Conservation (phyloP, 1,139 yeast genomes). For the Yamadazyma dushanensis region DNA sequence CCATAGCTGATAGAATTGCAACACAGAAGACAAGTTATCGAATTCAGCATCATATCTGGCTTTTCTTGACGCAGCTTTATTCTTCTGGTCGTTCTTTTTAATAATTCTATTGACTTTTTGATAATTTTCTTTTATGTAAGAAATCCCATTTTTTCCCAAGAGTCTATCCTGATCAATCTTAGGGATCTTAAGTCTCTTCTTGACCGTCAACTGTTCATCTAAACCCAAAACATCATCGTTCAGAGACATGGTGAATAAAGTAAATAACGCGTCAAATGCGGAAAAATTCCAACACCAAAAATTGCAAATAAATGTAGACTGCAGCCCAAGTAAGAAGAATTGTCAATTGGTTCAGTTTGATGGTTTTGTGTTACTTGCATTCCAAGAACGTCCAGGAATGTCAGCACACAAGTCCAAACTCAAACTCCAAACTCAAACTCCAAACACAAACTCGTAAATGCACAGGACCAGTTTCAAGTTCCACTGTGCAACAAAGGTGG, state of each 20-base stretch:
- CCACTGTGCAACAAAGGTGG: too few relatives aligned
- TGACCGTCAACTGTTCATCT: constrained; percentile 39
- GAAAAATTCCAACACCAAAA: too few relatives aligned
- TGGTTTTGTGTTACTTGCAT: too few relatives aligned
- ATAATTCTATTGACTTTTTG: constrained; percentile 31
- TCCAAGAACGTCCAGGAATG: too few relatives aligned
- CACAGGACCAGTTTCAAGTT: too few relatives aligned
- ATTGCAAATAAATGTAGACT: too few relatives aligned
- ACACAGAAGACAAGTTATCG: constrained; percentile 43
- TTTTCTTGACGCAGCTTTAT: constrained; percentile 13
- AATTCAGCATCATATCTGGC: constrained; percentile 40
- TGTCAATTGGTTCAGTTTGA: too few relatives aligned
- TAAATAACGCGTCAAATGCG: constrained; percentile 1
- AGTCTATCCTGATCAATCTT: constrained; percentile 53
- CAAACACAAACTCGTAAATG: too few relatives aligned
- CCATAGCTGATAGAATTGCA: constrained; percentile 80
- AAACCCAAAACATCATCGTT: constrained; percentile 35
- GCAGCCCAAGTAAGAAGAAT: too few relatives aligned
- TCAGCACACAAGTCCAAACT: too few relatives aligned
- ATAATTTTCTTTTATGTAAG: constrained; percentile 43
- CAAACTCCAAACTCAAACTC: too few relatives aligned
- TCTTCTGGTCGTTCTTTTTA: constrained; percentile 28
- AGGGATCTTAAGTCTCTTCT: constrained; percentile 33
- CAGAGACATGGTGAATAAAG: constrained; percentile 7
- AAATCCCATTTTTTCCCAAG: constrained; percentile 48